Conservation (phyloP, 2,329 filamentous ascomycete species). For the Aureobasidium sp. region DNA sequence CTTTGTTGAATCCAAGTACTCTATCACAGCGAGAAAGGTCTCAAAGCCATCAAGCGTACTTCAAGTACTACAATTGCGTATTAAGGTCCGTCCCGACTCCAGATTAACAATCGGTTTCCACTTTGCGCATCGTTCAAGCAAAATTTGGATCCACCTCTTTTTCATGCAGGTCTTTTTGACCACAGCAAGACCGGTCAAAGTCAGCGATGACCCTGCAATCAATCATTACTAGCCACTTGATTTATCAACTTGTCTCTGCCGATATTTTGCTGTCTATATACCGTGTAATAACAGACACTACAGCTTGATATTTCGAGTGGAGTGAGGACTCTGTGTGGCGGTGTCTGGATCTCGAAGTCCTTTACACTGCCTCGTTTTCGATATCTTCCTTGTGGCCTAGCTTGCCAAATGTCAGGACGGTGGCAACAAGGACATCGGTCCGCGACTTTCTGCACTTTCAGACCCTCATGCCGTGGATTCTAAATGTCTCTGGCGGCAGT, state of each 20-base stretch:
- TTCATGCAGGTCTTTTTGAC: neutral
- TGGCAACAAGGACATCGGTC: neutral
- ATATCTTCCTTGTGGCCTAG: neutral
- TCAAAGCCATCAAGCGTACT: neutral
- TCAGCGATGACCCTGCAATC: slow-evolving; percentile 3
- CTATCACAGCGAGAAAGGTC: neutral
- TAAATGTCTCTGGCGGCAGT: neutral
- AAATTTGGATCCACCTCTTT: neutral
- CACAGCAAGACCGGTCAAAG: neutral
- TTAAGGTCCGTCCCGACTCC: neutral
- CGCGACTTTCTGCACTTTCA: neutral
- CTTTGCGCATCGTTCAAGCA: neutral
- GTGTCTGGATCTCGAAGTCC: neutral
- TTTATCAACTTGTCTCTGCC: neutral
- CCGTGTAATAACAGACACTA: neutral
- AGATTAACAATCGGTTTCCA: neutral
- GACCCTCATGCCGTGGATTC: neutral
- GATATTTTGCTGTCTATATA: neutral
- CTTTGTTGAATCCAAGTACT: neutral
- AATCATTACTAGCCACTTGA: neutral
- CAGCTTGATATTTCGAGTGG: neutral
- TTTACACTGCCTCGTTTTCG: neutral
- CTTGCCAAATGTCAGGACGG: neutral
- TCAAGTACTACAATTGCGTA: neutral
- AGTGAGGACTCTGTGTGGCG: neutral